Base-by-base conservation (phyloP, 768 basidiomycete species). In the Cubamyces lactineus region DNA sequence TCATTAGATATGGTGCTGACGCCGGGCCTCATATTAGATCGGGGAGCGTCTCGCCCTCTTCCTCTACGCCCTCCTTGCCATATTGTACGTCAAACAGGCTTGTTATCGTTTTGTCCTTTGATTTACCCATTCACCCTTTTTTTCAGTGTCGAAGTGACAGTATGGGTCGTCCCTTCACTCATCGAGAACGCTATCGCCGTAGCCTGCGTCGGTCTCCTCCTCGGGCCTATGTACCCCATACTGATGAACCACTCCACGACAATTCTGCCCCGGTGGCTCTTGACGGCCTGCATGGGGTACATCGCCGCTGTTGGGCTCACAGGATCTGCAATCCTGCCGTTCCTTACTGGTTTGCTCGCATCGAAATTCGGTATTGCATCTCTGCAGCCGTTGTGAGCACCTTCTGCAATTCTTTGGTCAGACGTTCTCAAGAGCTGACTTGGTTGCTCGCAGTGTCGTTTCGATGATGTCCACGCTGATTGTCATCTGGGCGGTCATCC, bases 241-340 rank as follows among this genome's bases (percentile, higher is more conserved):
- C 79, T 84, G 7, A 87, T 94, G 84, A 89, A 88, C 68, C 83
- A 89, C 45, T 77, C 88, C 0, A 81, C 84, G 5, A 79, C 84
- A 0, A 79, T 92, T 55, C 73, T 96, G 8, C 93, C 92, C 3
- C 79, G 79, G 6, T 86, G 86, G 80, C 77, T 94, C 8, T 78
- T 92, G 28, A 81, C 80, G 0, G 84, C 84, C 48, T 71, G 76
- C 19, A 78, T 82, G 41, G 80, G 76, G 1, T 76, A 73, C 72
- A 77, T 79, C 34, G 70, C 70, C 5, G 74, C 74, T 15, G 55
- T 74, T 43, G 89, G 91, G 0, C 86, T 87, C 68, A 84, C 88
- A 1, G 91, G 91, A 16, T 85, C 85, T 30, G 90, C 91, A 0
- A 63, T 88, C 13, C 68, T 92, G 5, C 90, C 91, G 0, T 91